Conservation (phyloP, 2,329 filamentous ascomycete genomes). For the Ceratocystis lukuohia region DNA sequence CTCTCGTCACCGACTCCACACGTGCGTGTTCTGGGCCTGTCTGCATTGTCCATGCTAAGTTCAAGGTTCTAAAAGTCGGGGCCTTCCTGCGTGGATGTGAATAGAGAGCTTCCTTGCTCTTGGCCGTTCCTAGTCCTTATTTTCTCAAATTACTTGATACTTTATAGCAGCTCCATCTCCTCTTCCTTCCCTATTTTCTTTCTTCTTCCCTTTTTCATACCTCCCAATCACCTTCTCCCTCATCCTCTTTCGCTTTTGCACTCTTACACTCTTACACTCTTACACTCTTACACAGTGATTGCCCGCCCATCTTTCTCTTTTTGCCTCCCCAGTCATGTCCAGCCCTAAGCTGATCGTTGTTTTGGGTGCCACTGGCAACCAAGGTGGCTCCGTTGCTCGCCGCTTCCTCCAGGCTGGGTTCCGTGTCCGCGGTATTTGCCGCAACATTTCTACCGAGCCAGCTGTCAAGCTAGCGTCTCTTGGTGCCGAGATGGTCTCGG, state of each 20-base stretch:
- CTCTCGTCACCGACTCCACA: not conserved
- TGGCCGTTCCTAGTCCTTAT: not conserved
- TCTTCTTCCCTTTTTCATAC: not conserved
- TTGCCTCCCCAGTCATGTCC: conserved; percentile 12
- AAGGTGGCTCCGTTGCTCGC: conserved; percentile 40
- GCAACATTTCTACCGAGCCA: conserved; percentile 31
- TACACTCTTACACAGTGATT: not conserved
- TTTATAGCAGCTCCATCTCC: not conserved
- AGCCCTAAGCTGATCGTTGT: conserved; percentile 31
- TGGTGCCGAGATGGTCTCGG: conserved; percentile 34
- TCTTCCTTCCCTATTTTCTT: not conserved
- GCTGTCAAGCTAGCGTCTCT: conserved; percentile 30
- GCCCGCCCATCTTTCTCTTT: not conserved
- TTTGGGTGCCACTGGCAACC: conserved; percentile 37
- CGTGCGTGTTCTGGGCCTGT: not conserved
- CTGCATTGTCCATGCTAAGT: not conserved
- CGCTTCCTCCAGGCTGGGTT: conserved; percentile 32
- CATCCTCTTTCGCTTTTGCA: not conserved
- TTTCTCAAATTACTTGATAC: not conserved
- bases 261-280: not conserved
- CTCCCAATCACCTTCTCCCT: not conserved
- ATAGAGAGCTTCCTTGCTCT: not conserved
- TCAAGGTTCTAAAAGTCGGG: not conserved
- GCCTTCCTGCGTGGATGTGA: not conserved
- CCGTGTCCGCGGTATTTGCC: conserved; percentile 36